Percentiles rank a stretch among this genome's conserved stretches.
Evolutionary conservation across 495 filamentous ascomycete genomes (phyloP).

Genomic region (Lepidopterella palustris): DNA sequence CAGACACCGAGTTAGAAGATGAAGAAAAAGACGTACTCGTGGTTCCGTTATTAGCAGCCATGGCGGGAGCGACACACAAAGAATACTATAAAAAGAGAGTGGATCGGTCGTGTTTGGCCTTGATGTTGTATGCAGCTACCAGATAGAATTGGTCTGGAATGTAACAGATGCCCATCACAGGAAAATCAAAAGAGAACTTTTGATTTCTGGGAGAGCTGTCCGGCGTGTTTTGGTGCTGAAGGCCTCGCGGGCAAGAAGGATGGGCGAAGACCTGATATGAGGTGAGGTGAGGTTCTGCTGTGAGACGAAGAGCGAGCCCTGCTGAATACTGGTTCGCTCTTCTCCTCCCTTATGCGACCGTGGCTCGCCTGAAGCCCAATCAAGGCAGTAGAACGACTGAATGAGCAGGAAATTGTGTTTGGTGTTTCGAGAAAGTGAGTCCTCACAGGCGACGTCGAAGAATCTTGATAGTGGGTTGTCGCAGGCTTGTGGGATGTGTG

Average conservation of each 20-base stretch:
- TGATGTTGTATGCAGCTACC: neutral
- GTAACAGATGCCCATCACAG: neutral
- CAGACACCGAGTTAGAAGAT: neutral
- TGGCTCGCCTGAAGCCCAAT: too few species aligned
- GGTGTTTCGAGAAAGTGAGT: neutral
- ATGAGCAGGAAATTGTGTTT: neutral
- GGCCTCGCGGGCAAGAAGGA: neutral
- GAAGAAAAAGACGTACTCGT: conserved; percentile 8
- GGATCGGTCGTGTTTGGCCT: neutral
- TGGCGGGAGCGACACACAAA: neutral
- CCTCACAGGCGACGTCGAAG: neutral
- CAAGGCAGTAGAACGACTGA: neutral
- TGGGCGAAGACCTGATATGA: neutral
- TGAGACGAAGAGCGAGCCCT: neutral
- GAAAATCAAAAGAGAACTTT: neutral
- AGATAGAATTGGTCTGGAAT: conserved; percentile 1
- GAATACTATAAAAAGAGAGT: neutral
- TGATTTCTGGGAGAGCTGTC: neutral
- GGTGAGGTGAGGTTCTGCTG: neutral
- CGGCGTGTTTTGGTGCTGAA: neutral
- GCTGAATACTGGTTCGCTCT: too few species aligned
- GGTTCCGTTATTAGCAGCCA: neutral
- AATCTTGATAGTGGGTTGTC: neutral
- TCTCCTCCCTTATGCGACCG: neutral
- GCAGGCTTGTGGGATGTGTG: neutral